Conservation (phyloP, 2,329 filamentous ascomycete genomes). For the Fusarium paranaense region DNA sequence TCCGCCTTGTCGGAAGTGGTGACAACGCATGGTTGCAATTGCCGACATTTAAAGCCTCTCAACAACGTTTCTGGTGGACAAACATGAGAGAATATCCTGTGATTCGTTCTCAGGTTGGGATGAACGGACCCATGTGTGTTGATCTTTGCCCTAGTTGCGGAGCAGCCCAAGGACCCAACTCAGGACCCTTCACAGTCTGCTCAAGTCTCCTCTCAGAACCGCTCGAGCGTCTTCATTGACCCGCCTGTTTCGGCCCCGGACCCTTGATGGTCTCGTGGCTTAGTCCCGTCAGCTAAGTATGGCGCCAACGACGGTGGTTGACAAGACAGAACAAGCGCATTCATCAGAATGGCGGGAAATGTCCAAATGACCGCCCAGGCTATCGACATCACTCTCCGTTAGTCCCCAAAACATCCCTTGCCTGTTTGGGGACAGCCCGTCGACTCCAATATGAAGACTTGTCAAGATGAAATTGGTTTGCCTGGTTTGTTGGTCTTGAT, state of each 20-base stretch:
- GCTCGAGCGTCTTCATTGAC: not conserved
- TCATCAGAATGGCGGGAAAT: slow-evolving; percentile 15
- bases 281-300: not conserved
- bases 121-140: slow-evolving; percentile 9
- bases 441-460: not conserved
- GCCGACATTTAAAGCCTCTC: not conserved
- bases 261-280: not conserved
- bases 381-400: not conserved
- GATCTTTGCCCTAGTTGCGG: slow-evolving; percentile 10
- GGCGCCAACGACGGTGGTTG: not conserved
- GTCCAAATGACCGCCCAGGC: not conserved
- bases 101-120: slow-evolving; percentile 10
- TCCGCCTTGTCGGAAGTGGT: not conserved
- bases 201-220: not conserved
- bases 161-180: not conserved
- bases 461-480: slow-evolving; percentile 2
- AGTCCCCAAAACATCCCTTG: slow-evolving; percentile 7
- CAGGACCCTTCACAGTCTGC: not conserved
- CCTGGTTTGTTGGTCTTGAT: not conserved
- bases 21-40: not conserved
- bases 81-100: not conserved
- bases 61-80: not conserved
- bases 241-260: not conserved
- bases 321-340: not conserved
- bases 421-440: slow-evolving; percentile 5